A percentile compares a stretch with the other conserved stretches of the same genome.
Evolutionary conservation across 108 stramenopile species (phyloP).

Genomic region (Nitzschia palea): DNA sequence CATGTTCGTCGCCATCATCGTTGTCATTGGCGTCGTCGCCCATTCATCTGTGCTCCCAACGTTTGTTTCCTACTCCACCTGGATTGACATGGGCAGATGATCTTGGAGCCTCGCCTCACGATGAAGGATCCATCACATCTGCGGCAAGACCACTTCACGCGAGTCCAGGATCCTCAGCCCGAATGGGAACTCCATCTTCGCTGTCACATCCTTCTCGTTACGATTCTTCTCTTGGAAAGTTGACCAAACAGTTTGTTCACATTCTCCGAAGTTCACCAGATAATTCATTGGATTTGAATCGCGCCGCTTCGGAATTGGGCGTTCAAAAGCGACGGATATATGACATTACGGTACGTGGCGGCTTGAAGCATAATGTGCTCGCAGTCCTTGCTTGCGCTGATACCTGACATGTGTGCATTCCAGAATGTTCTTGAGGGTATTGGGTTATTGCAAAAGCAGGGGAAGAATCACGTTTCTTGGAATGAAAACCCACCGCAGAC

Average conservation of each 20-base stretch:
- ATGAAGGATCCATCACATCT: slow-evolving; percentile 13
- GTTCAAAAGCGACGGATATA: slow-evolving; percentile 95
- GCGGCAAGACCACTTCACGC: slow-evolving; percentile 2
- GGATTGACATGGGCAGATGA: slow-evolving; percentile 20
- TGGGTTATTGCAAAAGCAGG: slow-evolving; percentile 82
- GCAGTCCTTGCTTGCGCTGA: background rate
- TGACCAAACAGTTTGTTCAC: slow-evolving; percentile 90
- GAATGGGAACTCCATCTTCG: slow-evolving; percentile 39
- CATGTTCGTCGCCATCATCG: slow-evolving; percentile 10
- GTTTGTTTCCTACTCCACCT: slow-evolving; percentile 26
- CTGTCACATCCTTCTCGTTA: slow-evolving; percentile 51
- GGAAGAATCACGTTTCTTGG: slow-evolving; percentile 93
- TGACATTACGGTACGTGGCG: slow-evolving; percentile 75
- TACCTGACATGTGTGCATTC: background rate
- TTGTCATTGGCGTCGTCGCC: slow-evolving; percentile 9
- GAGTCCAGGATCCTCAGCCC: slow-evolving; percentile 13
- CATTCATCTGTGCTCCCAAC: slow-evolving; percentile 5
- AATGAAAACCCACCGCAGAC: slow-evolving; percentile 44
- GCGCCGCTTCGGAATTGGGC: slow-evolving; percentile 75
- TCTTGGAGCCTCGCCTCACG: slow-evolving; percentile 2
- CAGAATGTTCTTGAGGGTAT: slow-evolving; percentile 93
- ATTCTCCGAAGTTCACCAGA: slow-evolving; percentile 58
- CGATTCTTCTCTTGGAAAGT: slow-evolving; percentile 87
- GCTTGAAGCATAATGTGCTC: background rate
- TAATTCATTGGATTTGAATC: slow-evolving; percentile 87